A percentile compares a stretch with the other conserved stretches of the same genome.
phyloP scores from a whole-genome alignment of 371 early-diverging fungal species.

The Mortierella sp. region DNA sequence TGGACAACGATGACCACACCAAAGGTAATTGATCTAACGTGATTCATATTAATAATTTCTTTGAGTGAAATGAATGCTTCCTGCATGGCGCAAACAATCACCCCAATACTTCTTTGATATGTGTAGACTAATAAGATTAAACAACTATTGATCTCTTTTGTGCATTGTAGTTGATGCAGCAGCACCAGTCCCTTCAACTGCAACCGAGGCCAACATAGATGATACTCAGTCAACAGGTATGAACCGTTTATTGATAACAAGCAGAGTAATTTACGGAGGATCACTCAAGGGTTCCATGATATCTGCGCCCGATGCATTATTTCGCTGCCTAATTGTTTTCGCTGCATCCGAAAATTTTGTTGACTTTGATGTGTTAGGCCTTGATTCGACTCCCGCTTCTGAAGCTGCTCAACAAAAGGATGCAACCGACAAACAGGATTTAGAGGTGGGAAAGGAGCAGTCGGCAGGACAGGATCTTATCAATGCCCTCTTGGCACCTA shows the following conservation, averaged over 20 bases:
- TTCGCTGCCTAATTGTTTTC: neutral
- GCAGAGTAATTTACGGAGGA: neutral
- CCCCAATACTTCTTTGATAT: neutral
- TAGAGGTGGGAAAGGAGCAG: neutral
- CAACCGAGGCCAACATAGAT: neutral
- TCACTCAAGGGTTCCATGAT: neutral
- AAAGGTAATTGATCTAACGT: slow-evolving; percentile 12
- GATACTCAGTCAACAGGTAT: neutral
- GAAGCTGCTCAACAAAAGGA: neutral
- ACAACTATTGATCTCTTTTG: neutral
- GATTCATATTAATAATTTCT: neutral
- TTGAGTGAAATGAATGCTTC: neutral
- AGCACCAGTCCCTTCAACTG: neutral
- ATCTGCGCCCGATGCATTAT: neutral
- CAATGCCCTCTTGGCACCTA: slow-evolving; percentile 6
- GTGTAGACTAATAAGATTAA: neutral
- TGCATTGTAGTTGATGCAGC: neutral
- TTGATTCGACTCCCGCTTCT: neutral
- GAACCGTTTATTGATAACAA: neutral
- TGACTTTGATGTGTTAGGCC: neutral
- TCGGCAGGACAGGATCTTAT: slow-evolving; percentile 13
- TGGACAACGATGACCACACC: slow-evolving; percentile 21
- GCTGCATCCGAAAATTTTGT: neutral
- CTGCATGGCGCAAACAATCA: neutral
- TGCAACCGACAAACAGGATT: neutral